Percentiles rank a stretch among this genome's conserved stretches.
phyloP scores from a whole-genome alignment of 2,329 filamentous ascomycete species.

The Fusarium udum region DNA sequence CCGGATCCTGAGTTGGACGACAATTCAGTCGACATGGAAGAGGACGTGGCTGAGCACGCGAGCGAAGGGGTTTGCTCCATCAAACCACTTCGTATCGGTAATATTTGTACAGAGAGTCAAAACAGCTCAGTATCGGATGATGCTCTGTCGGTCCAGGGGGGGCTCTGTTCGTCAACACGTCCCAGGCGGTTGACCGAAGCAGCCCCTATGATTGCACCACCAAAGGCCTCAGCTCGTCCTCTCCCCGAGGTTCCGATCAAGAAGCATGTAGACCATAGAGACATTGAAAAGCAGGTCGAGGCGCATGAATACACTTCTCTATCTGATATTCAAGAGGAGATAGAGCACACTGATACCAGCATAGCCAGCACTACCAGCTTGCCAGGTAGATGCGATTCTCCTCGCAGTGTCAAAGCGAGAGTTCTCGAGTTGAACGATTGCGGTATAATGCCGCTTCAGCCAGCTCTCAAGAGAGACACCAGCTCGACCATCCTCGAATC shows the following conservation, averaged over 20 bases:
- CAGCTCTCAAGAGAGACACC: neutral
- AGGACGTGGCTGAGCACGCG: neutral
- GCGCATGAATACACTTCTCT: constrained; percentile 25
- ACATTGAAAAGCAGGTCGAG: constrained; percentile 4
- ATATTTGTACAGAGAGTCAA: neutral
- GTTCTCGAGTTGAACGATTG: neutral
- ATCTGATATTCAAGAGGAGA: constrained; percentile 37
- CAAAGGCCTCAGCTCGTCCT: constrained; percentile 17
- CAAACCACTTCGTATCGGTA: neutral
- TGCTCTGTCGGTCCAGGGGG: neutral
- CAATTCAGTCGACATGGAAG: neutral
- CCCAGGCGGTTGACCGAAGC: neutral
- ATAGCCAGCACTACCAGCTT: constrained; percentile 13
- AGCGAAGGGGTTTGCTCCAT: neutral
- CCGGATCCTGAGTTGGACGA: constrained; percentile 35
- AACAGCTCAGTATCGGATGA: neutral
- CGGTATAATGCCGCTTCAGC: neutral
- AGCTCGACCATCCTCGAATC: neutral
- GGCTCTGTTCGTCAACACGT: neutral
- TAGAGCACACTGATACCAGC: constrained; percentile 22
- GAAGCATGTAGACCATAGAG: neutral
- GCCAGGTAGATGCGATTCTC: constrained; percentile 10
- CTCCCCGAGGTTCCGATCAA: constrained; percentile 35
- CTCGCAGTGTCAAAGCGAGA: neutral
- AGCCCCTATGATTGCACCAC: neutral